A percentile compares a stretch with the other conserved stretches of the same genome.
Conservation (phyloP, 345 rosid genomes). For the Pseudoturritis turrita region DNA sequence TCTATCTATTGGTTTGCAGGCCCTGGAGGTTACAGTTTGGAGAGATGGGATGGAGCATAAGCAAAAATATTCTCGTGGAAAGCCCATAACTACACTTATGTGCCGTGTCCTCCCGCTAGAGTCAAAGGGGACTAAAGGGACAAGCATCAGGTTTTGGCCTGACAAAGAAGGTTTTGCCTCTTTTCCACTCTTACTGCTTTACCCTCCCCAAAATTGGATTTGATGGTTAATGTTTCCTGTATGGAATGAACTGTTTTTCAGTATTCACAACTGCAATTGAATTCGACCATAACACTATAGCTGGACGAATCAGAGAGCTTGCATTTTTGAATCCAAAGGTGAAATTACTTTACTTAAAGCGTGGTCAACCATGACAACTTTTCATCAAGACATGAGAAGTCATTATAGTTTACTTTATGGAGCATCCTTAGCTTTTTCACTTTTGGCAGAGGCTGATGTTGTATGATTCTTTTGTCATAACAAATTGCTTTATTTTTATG, state of each 20-base stretch:
- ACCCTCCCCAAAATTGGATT: neutral
- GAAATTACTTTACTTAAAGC: constrained; percentile 9
- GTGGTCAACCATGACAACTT: neutral
- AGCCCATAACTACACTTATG: constrained; percentile 56
- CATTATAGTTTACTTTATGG: neutral
- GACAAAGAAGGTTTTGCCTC: constrained; percentile 73
- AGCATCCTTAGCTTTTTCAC: constrained; percentile 9
- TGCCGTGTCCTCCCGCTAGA: constrained; percentile 54
- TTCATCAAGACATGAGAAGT: neutral
- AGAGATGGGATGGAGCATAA: constrained; percentile 75
- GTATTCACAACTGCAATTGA: constrained; percentile 86
- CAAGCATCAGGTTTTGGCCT: constrained; percentile 89
- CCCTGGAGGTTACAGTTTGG: constrained; percentile 83
- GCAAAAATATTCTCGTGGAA: constrained; percentile 91
- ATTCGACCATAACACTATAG: constrained; percentile 82
- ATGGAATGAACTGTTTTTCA: constrained; percentile 28
- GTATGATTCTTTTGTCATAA: neutral
- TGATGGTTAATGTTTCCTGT: constrained; percentile 12
- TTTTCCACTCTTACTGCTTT: constrained; percentile 12
- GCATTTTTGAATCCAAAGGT: constrained; percentile 96
- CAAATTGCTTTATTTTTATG: neutral
- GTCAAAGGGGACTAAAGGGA: constrained; percentile 59
- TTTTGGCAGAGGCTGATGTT: constrained; percentile 6
- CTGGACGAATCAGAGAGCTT: constrained; percentile 91
- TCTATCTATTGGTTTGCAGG: constrained; percentile 38